These are phyloP conservation scores for Talaromyces pinophilus DNA, from an alignment of 2,329 filamentous ascomycete species.

Conservation along the genomic window DNA sequence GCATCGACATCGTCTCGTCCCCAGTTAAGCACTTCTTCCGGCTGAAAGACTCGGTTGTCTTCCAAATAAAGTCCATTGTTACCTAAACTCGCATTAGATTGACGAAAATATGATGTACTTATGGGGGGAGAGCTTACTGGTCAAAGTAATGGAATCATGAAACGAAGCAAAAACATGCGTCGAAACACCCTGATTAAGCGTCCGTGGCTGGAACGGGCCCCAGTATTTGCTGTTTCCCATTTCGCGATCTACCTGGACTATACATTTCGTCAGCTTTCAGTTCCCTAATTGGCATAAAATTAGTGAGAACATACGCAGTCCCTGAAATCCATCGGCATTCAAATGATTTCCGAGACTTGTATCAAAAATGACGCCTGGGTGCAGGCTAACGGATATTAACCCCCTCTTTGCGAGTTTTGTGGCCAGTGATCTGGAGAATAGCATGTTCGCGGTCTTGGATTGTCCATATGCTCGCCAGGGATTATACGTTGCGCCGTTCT, in stretches of 20 bases:
- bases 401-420: conserved; percentile 16
- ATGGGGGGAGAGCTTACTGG: background rate
- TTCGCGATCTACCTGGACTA: conserved; percentile 14
- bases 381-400: conserved; percentile 17
- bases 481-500: conserved; percentile 33
- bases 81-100: background rate
- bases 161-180: conserved; percentile 39
- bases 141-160: conserved; percentile 11
- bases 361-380: conserved; percentile 17
- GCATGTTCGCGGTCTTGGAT: conserved; percentile 24
- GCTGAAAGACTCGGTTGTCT: conserved; percentile 8
- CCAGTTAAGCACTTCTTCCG: conserved; percentile 15
- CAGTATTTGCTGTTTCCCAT: conserved; percentile 29
- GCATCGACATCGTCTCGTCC: conserved; percentile 16
- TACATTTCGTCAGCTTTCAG: background rate
- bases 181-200: conserved; percentile 32
- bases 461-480: conserved; percentile 47
- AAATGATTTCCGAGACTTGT: conserved; percentile 10
- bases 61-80: conserved; percentile 19
- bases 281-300: no score
- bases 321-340: background rate
- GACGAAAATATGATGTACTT: background rate
- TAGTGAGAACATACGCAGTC: background rate
- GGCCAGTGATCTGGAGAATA: conserved; percentile 21
- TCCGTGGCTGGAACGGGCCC: conserved; percentile 2